These are phyloP conservation scores for Xylaria bambusicola DNA, from an alignment of 495 filamentous ascomycete species.

Conservation along the genomic window DNA sequence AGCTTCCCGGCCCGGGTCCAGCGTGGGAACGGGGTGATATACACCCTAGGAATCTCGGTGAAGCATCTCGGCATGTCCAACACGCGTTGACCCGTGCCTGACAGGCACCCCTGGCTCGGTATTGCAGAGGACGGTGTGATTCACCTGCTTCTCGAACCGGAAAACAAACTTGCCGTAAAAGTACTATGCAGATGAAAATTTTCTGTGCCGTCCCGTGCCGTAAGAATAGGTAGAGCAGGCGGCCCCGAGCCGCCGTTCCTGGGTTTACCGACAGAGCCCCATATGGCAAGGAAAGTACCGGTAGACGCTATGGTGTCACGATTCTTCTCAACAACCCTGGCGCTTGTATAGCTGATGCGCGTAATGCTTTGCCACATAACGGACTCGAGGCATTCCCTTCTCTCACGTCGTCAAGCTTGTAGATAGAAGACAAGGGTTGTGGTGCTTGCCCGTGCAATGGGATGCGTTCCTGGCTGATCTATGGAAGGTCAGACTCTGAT, in stretches of 20 bases:
- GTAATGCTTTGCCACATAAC: too few relatives aligned
- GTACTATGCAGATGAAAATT: background rate
- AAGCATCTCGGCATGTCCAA: background rate
- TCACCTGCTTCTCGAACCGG: constrained; percentile 1
- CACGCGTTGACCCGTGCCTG: constrained; percentile 1
- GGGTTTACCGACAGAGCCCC: too few relatives aligned
- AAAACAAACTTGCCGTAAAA: background rate
- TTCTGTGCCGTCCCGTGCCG: background rate
- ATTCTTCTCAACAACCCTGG: too few relatives aligned
- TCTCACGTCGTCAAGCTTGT: too few relatives aligned
- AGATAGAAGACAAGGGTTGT: too few relatives aligned
- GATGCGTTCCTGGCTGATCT: too few relatives aligned
- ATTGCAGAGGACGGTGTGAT: constrained; percentile 1
- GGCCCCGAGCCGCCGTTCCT: background rate
- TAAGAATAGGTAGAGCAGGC: background rate
- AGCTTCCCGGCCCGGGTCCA: constrained; percentile 13
- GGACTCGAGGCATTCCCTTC: too few relatives aligned
- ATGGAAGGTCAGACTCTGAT: too few relatives aligned
- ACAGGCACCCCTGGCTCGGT: background rate
- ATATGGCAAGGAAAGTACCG: too few relatives aligned
- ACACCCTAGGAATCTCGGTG: constrained; percentile 8
- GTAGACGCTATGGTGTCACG: too few relatives aligned
- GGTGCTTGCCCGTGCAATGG: too few relatives aligned
- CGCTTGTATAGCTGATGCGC: too few relatives aligned
- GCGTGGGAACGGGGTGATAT: background rate